These are phyloP conservation scores for Syncephalastrum monosporum DNA, from an alignment of 371 early-diverging fungal species.

Conservation along the genomic window DNA sequence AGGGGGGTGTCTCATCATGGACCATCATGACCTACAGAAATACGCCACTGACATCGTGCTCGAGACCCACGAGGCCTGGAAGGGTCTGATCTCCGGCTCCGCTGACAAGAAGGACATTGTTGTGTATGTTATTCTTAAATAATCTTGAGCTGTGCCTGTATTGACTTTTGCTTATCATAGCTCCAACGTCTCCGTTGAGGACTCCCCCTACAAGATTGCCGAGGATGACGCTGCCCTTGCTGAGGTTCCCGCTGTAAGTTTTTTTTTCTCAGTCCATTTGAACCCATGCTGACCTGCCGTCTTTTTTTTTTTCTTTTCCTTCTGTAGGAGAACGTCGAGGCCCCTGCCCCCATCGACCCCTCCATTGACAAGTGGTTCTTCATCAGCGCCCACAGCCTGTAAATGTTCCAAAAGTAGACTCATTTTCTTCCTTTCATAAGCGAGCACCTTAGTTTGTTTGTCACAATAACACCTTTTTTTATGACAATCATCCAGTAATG, in stretches of 20 bases:
- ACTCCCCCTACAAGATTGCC: constrained; percentile 69
- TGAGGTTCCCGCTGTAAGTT: constrained; percentile 64
- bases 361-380: constrained; percentile 98
- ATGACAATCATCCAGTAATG: neutral
- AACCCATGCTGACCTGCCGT: neutral
- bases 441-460: constrained; percentile 5
- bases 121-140: constrained; percentile 48
- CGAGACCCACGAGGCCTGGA: constrained; percentile 97
- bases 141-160: neutral
- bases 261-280: neutral
- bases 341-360: constrained; percentile 65
- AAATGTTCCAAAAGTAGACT: constrained; percentile 24
- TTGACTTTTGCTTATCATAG: constrained; percentile 27
- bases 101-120: constrained; percentile 71
- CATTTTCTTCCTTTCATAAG: constrained; percentile 5
- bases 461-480: constrained; percentile 1
- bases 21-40: constrained; percentile 37
- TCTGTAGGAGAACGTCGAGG: constrained; percentile 33
- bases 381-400: constrained; percentile 80
- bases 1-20: neutral
- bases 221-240: constrained; percentile 58
- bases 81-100: constrained; percentile 73
- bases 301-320: constrained; percentile 12
- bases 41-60: constrained; percentile 92
- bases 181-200: constrained; percentile 70